Evolutionary conservation across 2,329 filamentous ascomycete species (phyloP), one percentile per base, ranked within the genome.

Genomic region (Fusarium euwallaceae): DNA sequence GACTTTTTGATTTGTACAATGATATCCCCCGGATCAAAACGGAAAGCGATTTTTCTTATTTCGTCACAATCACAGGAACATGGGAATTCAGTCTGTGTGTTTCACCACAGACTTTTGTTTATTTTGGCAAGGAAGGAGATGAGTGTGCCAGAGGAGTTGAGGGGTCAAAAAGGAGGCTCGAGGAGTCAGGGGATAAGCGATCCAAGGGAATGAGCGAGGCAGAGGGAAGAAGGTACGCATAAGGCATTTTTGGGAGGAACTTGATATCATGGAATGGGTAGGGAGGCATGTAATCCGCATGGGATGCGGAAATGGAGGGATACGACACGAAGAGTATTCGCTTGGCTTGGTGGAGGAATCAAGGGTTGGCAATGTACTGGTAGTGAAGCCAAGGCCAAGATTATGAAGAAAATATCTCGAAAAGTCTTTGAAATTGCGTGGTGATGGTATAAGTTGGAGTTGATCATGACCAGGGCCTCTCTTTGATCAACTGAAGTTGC

Each of bases 11-110:
- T 69, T 75, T 72, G 69, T 72, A 75, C 65, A 70, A 75, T 75
- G 72, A 75, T 75, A 75, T 75, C 69, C 72, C 51, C 72, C 61
- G 61, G 72, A 67, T 67, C 63, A 67, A 64, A 74, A 70, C 69
- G 69, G 62, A 73, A 61, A 72, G 72, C 72, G 72, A 59, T 73
- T 48, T 67, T 66, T 70, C 70, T 66, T 55, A 66, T 65, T 66
- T 65, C 39, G 64, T 63, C 37, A 24, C 41, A 45, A 58, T 69
- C 39, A 37, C 37, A 17, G 48, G 48, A 53, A 61, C 43, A 56
- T 27, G 56, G 61, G 45, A 37, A 14, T 39, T 41, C 58, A 24
- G 59, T 39, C 12, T 45, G 17, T 62, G 41, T 55, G 11, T 69
- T 67, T 61, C 45, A 39, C 51, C 48, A 51, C 34, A 34, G 51